Evolutionary conservation across 257 asterid genomes (phyloP).

Genomic region (Datura wrightii): DNA sequence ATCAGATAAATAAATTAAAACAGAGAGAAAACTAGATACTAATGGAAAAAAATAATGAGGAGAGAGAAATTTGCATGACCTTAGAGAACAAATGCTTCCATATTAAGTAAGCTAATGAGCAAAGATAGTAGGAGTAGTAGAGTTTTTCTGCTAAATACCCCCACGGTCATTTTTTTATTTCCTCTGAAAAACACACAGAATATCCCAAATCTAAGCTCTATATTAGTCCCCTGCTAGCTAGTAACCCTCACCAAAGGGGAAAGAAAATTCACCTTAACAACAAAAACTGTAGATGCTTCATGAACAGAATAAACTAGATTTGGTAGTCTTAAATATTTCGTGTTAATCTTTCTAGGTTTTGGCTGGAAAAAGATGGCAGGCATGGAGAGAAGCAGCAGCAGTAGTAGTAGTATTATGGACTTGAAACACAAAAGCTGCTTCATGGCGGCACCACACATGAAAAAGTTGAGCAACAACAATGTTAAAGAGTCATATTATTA

Average conservation of each 20-base stretch:
- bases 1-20: no score
- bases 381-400: slow-evolving; percentile 19
- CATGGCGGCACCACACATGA: not conserved
- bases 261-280: not conserved
- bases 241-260: not conserved
- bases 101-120: not conserved
- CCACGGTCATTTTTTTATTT: not conserved
- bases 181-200: not conserved
- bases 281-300: not conserved
- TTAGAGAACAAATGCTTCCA: slow-evolving; percentile 56
- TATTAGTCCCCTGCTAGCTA: not conserved
- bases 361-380: not conserved
- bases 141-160: slow-evolving; percentile 56
- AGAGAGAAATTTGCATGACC: slow-evolving; percentile 12
- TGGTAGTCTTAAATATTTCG: no score
- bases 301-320: not conserved
- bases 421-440: not conserved
- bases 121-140: slow-evolving; percentile 42
- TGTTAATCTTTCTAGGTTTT: not conserved
- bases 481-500: slow-evolving; percentile 38
- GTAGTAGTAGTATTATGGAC: not conserved
- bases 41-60: not conserved
- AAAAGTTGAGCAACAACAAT: slow-evolving; percentile 28
- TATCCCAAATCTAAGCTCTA: not conserved
- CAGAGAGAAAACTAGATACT: no score